phyloP scores from a whole-genome alignment of 768 basidiomycete genomes.

The Piloderma croceum region DNA sequence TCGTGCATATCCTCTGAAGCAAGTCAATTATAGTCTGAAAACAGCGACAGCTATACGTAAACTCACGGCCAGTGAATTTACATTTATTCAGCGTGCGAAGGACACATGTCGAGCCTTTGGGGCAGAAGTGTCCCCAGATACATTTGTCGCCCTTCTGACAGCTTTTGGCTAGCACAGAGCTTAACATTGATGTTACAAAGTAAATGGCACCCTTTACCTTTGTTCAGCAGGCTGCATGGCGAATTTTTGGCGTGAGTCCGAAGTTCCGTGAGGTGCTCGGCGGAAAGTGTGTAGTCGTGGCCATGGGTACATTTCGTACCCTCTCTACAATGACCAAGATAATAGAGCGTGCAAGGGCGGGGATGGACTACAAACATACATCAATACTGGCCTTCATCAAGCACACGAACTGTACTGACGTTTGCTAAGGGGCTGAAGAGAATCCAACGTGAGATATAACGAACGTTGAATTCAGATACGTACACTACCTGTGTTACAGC shows the following conservation, averaged over 20 bases:
- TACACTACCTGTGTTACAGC: conserved; percentile 6
- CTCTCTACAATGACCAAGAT: conserved; percentile 25
- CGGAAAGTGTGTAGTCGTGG: conserved; percentile 27
- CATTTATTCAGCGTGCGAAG: conserved; percentile 29
- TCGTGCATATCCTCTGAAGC: too few relatives aligned
- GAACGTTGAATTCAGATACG: background rate
- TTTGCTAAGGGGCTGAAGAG: conserved; percentile 25
- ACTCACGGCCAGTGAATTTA: conserved; percentile 13
- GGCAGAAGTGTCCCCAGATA: conserved; percentile 33
- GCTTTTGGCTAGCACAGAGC: conserved; percentile 9
- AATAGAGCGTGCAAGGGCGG: conserved; percentile 34
- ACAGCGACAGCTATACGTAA: too few relatives aligned
- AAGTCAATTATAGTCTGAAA: too few relatives aligned
- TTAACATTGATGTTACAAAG: background rate
- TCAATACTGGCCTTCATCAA: background rate
- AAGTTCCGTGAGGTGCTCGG: conserved; percentile 25
- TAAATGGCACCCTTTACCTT: conserved; percentile 15
- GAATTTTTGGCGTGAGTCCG: conserved; percentile 28
- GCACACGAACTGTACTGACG: conserved; percentile 15
- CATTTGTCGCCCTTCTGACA: conserved; percentile 27
- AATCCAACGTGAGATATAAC: background rate
- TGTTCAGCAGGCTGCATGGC: conserved; percentile 28
- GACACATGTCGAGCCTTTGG: conserved; percentile 28
- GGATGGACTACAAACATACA: conserved; percentile 24
- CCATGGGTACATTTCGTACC: conserved; percentile 29